A percentile compares a stretch with the other conserved stretches of the same genome.
phyloP scores from a whole-genome alignment of 2,329 filamentous ascomycete species.

The Whalleya microplaca region DNA sequence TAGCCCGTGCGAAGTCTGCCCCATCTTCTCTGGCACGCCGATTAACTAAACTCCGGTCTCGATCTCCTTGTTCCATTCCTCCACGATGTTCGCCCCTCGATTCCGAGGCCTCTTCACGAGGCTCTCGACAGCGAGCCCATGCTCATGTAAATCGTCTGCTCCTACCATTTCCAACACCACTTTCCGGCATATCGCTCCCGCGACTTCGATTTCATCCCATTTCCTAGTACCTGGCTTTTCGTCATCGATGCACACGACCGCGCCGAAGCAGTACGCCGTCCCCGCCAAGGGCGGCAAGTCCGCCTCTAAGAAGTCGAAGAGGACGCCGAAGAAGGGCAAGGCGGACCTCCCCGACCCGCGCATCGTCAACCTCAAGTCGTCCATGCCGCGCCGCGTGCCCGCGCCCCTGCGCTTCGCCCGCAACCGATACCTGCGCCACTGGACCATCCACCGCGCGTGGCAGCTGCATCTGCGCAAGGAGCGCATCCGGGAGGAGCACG shows the following conservation, averaged over 20 bases:
- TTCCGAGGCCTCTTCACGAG: slow-evolving; percentile 32
- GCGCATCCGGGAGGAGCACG: slow-evolving; percentile 64
- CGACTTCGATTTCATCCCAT: background rate
- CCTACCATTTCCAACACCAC: slow-evolving; percentile 1
- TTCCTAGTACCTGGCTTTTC: background rate
- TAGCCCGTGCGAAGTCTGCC: too few relatives aligned
- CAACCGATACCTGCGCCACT: slow-evolving; percentile 87
- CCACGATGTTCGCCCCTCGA: slow-evolving; percentile 27
- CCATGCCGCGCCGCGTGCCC: slow-evolving; percentile 56
- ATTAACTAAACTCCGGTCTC: too few relatives aligned
- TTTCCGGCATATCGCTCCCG: background rate
- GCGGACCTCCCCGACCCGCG: slow-evolving; percentile 45
- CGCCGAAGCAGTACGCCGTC: slow-evolving; percentile 16
- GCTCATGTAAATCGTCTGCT: background rate
- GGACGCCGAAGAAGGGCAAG: slow-evolving; percentile 32
- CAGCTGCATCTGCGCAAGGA: slow-evolving; percentile 75
- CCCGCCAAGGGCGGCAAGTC: background rate
- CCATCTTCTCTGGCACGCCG: too few relatives aligned
- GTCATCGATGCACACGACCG: slow-evolving; percentile 29
- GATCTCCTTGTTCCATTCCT: too few relatives aligned
- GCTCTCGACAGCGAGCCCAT: slow-evolving; percentile 20
- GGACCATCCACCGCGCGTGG: slow-evolving; percentile 99
- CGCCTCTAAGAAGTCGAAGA: too few relatives aligned
- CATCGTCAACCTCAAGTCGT: slow-evolving; percentile 49
- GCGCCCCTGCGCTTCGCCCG: slow-evolving; percentile 85